phyloP scores from a whole-genome alignment of 345 rosid species.

The Rhodomyrtus tomentosa region DNA sequence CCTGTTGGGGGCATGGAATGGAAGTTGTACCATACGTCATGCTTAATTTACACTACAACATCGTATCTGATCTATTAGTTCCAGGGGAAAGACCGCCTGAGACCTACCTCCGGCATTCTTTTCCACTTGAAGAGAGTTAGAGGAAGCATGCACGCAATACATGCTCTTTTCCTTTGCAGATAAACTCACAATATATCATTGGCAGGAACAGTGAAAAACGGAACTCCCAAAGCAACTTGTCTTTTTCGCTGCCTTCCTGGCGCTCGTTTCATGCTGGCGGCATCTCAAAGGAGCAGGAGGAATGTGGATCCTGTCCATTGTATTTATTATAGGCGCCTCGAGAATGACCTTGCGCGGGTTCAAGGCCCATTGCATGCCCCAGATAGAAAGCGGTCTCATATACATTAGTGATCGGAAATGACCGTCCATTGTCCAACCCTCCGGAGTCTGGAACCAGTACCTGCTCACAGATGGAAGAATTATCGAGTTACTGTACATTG shows the following conservation, averaged over 20 bases:
- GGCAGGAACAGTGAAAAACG: slow-evolving; percentile 41
- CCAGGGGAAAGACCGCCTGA: neutral
- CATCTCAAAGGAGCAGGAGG: slow-evolving; percentile 44
- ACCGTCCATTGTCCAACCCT: slow-evolving; percentile 87
- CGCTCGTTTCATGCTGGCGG: slow-evolving; percentile 22
- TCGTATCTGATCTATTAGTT: neutral
- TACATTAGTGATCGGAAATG: slow-evolving; percentile 84
- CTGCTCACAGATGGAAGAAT: slow-evolving; percentile 20
- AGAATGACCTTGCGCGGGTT: slow-evolving; percentile 74
- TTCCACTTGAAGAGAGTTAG: neutral
- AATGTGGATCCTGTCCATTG: slow-evolving; percentile 72
- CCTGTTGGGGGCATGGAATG: neutral
- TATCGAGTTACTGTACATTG: neutral
- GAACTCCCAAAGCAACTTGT: slow-evolving; percentile 54
- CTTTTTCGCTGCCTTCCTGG: slow-evolving; percentile 34
- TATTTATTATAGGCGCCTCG: slow-evolving; percentile 73
- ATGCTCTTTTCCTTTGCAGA: neutral
- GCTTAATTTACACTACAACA: neutral
- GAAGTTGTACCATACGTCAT: neutral
- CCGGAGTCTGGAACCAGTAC: slow-evolving; percentile 97
- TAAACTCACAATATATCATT: neutral
- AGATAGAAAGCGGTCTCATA: slow-evolving; percentile 94
- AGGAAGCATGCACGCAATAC: neutral
- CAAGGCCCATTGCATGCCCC: slow-evolving; percentile 97
- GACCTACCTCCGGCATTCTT: neutral